Conservation (phyloP, 768 basidiomycete genomes). For the Leccinum variicolor region DNA sequence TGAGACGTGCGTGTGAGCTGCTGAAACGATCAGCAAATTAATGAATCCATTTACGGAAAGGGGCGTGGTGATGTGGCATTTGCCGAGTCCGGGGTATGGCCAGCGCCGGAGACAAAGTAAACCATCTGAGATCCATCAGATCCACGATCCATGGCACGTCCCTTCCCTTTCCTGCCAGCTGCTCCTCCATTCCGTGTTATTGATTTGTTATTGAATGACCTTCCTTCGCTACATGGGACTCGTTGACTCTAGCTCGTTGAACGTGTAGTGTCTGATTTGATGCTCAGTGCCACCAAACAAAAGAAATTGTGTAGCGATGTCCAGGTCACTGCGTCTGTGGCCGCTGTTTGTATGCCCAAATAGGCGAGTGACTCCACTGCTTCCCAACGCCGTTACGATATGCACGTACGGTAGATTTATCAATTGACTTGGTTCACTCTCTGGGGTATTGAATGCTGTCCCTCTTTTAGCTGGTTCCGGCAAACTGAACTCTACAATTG, state of each 20-base stretch:
- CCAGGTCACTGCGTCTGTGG: background rate
- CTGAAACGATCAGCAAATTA: background rate
- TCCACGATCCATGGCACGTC: slow-evolving; percentile 12
- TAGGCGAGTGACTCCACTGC: slow-evolving; percentile 1
- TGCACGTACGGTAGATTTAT: background rate
- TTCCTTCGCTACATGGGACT: background rate
- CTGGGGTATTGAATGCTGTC: background rate
- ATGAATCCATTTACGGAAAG: background rate
- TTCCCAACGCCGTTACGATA: slow-evolving; percentile 6
- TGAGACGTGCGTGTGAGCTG: background rate
- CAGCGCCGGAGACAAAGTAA: slow-evolving; percentile 32
- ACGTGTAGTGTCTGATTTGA: background rate
- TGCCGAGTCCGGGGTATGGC: slow-evolving; percentile 30
- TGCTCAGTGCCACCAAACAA: background rate
- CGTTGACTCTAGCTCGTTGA: background rate
- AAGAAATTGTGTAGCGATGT: background rate
- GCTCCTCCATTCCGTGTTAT: slow-evolving; percentile 3
- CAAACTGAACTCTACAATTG: slow-evolving; percentile 11
- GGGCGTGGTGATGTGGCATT: slow-evolving; percentile 17
- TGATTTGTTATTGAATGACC: background rate
- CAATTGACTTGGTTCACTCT: background rate
- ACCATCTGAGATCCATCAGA: slow-evolving; percentile 31
- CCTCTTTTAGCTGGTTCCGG: slow-evolving; percentile 21
- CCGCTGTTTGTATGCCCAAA: slow-evolving; percentile 13
- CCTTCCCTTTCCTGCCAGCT: background rate